phyloP scores from a whole-genome alignment of 768 basidiomycete genomes.

The Lactarius hatsudake region DNA sequence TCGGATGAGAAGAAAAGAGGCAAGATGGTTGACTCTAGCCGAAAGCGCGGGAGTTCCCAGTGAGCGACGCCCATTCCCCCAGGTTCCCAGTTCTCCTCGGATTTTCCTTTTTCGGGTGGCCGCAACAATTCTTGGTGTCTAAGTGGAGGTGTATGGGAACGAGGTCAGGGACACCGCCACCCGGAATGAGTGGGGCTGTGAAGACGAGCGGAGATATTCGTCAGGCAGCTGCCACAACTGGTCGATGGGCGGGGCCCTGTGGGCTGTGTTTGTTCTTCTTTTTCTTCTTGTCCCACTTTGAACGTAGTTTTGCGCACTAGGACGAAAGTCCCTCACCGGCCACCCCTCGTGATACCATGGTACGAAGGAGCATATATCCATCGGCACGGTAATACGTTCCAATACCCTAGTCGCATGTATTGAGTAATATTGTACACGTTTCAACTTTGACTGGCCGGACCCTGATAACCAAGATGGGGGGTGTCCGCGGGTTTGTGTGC shows the following conservation, averaged over 20 bases:
- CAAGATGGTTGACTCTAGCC: constrained; percentile 9
- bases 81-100: constrained; percentile 13
- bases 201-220: constrained; percentile 19
- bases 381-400: neutral
- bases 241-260: constrained; percentile 3
- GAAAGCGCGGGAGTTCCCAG: constrained; percentile 17
- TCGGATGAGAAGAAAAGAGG: constrained; percentile 18
- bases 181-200: constrained; percentile 21
- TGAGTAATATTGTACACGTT: constrained; percentile 12
- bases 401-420: constrained; percentile 1
- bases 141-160: constrained; percentile 17
- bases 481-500: constrained; percentile 18
- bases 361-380: neutral
- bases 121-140: neutral
- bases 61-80: constrained; percentile 12
- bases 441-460: constrained; percentile 1
- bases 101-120: constrained; percentile 9
- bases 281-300: constrained; percentile 11
- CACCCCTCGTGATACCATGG: constrained; percentile 22
- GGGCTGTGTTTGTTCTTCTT: neutral
- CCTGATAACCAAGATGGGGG: neutral
- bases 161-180: constrained; percentile 21
- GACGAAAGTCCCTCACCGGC: constrained; percentile 13
- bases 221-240: constrained; percentile 5
- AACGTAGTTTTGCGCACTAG: constrained; percentile 26